Evolutionary conservation across 208 protist species (phyloP).

Genomic region (Trypanosomatidae sp.): DNA sequence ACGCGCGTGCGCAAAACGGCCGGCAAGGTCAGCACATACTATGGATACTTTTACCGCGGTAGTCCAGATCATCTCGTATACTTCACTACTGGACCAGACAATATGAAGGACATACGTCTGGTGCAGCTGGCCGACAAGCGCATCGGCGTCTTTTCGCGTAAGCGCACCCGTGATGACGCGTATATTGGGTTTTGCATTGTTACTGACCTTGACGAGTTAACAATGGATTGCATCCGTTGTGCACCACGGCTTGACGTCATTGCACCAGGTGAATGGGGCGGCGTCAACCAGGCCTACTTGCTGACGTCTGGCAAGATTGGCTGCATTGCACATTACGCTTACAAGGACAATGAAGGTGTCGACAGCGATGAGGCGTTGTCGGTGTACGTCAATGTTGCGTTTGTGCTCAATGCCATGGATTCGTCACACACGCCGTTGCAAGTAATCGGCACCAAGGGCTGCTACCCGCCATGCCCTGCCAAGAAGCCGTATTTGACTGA

Average conservation of each 20-base stretch:
- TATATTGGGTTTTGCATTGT: constrained; percentile 36
- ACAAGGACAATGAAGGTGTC: constrained; percentile 6
- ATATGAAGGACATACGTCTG: constrained; percentile 45
- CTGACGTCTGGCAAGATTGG: constrained; percentile 25
- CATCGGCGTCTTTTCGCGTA: constrained; percentile 31
- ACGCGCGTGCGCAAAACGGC: constrained; percentile 34
- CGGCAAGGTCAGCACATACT: constrained; percentile 23
- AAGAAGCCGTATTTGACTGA: constrained; percentile 14
- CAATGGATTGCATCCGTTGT: constrained; percentile 8
- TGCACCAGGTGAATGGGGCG: constrained; percentile 11
- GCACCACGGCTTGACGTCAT: constrained; percentile 14
- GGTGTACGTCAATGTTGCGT: constrained; percentile 25
- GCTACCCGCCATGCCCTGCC: constrained; percentile 13
- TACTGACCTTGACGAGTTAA: constrained; percentile 17
- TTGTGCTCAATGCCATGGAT: constrained; percentile 15
- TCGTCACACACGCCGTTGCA: constrained; percentile 2
- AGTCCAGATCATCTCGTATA: constrained; percentile 13
- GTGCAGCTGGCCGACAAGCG: constrained; percentile 22
- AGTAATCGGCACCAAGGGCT: constrained; percentile 18
- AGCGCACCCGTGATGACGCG: constrained; percentile 7
- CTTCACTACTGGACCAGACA: constrained; percentile 35
- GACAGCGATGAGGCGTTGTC: constrained; percentile 4
- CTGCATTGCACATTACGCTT: constrained; percentile 29
- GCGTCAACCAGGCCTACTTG: constrained; percentile 31
- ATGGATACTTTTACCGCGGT: constrained; percentile 34